Evolutionary conservation across 2,329 filamentous ascomycete genomes (phyloP), one percentile per base, ranked within the genome.

Genomic region (Cordyceps militaris): DNA sequence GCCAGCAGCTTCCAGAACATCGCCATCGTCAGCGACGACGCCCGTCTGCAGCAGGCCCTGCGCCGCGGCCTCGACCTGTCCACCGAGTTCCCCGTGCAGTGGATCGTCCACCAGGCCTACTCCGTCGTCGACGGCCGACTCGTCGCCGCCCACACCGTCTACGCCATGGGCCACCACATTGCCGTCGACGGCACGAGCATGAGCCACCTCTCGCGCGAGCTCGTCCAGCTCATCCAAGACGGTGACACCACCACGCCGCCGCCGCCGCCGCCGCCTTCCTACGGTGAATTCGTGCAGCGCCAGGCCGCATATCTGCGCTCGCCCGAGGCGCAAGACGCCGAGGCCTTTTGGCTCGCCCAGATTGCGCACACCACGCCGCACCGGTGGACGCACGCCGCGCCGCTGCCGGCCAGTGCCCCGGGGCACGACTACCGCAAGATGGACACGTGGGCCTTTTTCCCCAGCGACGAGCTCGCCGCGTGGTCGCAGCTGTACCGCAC

Each of bases 131-230:
- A 40, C 14, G 34, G 50, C 21, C 21, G 50, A 1, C 24, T 43
- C 14, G 24, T 30, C 1, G 19, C 50, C 13, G 32, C 50, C 2
- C 38, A 28, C 19, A 53, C 50, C 21, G 19, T 54, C 4, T 54
- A 54, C n/a, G 51, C 40, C n/a, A 34, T 54, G 23, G 59, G 51
- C 21, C 60, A 61, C 24, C 60, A 61, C 49, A 61, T 61, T 43
- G 56, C 51, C 43, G 56, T 61, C 26, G 60, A 61, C 34, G 60
- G 60, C 6, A 44, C 50, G 5, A 56, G 55, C n/a, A 61, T 61
- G 60, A 58, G 58, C 46, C 44, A 52, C 13, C 48, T 61, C 11
- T 61, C 60, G 5, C 47, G 49, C 8, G 58, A 61, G 32, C 49
- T 61, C 40, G 28, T 61, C 3, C 47, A 59, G 10, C 42, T 60